Evolutionary conservation across 2,329 filamentous ascomycete species (phyloP), one percentile per base, ranked within the genome.

Genomic region (Ceratocystis papillata): DNA sequence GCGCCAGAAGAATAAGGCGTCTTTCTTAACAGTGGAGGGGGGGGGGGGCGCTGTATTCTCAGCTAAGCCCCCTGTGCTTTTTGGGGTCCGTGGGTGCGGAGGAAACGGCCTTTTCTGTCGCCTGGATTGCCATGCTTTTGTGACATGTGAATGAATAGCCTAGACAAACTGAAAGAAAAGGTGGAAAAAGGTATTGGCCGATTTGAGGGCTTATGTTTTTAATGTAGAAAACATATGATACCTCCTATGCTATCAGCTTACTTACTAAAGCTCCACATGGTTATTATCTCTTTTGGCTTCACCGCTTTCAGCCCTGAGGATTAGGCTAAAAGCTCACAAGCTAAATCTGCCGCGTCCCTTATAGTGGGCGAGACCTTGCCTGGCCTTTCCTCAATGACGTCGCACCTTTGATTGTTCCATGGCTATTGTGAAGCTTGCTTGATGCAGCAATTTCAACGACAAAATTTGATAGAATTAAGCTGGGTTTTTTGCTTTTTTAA

Each of bases 291-390:
- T 20, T 25, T 15, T 25, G 12, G 48, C 48, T 59, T 59, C 55
- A 59, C 55, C 55, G 55, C 55, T 59, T 59, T 59, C 55, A 59
- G 55, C 55, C 55, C 28, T 59, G 55, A 37, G 55, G 55, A 59
- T 59, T 28, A 59, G 55, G 55, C 55, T 28, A 37, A 37, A 17
- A 12, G 15, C 53, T 10, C 50, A 57, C 8, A n/a, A 15, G 22
- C 22, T n/a, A 37, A 59, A 59, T 59, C 28, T 59, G 55, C 55
- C 55, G 55, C 55, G 28, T 37, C 55, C 10, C 12, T 48, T 25
- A 28, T 53, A 59, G 30, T 59, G 12, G n/a, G 48, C 22, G 48
- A n/a, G 22, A 25, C 48, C 22, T n/a, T 30, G 30, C 28, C 28
- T 25, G 8, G 48, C 20, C 15, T 53, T 53, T 53, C 25, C 22